phyloP scores from a whole-genome alignment of 305 asterid genomes.

The Fraxinus baroniana region DNA sequence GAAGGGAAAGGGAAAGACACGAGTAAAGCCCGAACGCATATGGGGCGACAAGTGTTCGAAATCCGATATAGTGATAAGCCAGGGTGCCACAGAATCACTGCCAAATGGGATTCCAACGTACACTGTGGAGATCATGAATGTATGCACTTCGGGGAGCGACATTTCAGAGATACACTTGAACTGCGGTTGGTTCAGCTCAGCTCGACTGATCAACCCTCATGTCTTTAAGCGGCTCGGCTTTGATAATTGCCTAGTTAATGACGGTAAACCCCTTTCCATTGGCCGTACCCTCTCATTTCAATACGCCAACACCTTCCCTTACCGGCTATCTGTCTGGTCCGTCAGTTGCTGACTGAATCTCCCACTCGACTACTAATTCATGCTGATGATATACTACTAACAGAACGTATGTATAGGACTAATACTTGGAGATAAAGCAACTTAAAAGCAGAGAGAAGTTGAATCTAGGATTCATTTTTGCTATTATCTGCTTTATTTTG shows the following conservation, averaged over 20 bases:
- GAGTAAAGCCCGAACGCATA: constrained; percentile 61
- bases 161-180: constrained; percentile 65
- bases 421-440: background rate
- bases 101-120: constrained; percentile 88
- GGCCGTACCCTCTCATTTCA: constrained; percentile 72
- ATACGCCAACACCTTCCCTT: constrained; percentile 79
- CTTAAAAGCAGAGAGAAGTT: background rate
- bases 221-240: constrained; percentile 65
- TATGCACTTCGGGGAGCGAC: constrained; percentile 65
- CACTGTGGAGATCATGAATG: constrained; percentile 85
- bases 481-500: background rate
- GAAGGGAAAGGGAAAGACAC: background rate
- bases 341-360: constrained; percentile 46
- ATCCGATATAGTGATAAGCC: constrained; percentile 68
- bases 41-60: constrained; percentile 75
- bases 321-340: constrained; percentile 67
- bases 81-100: constrained; percentile 69
- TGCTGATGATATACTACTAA: background rate
- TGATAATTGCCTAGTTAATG: constrained; percentile 78
- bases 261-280: constrained; percentile 62
- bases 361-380: background rate
- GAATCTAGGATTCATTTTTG: background rate
- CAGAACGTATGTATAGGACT: background rate
- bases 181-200: constrained; percentile 98
- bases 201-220: constrained; percentile 71